Percentiles rank a stretch among this genome's conserved stretches.
phyloP scores from a whole-genome alignment of 2,329 filamentous ascomycete species.

The Talaromyces amestolkiae region DNA sequence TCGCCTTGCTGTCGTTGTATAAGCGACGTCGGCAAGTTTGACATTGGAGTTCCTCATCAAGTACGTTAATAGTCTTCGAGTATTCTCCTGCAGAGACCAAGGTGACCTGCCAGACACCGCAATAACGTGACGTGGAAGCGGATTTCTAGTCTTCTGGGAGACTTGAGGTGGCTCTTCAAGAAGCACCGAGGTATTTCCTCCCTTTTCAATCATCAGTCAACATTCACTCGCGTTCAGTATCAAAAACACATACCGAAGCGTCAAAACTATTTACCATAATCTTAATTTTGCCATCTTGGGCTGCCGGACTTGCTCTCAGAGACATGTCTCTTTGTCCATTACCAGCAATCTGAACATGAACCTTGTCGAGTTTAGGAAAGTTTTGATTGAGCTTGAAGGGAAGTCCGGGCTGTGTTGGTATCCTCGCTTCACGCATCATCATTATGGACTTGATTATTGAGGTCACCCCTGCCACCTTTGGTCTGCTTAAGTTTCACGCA shows the following conservation, averaged over 20 bases:
- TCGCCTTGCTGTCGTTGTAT: background rate
- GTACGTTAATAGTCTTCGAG: background rate
- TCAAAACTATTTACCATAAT: background rate
- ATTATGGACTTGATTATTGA: background rate
- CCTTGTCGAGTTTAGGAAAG: background rate
- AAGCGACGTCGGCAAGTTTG: background rate
- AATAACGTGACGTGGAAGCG: no score
- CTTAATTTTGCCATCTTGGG: background rate
- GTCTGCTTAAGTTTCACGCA: no score
- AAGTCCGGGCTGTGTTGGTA: background rate
- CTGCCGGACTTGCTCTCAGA: no score
- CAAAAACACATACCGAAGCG: background rate
- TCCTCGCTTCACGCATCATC: background rate
- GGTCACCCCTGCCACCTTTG: background rate
- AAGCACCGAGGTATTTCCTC: background rate
- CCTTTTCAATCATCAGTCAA: no score
- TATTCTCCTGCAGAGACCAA: no score
- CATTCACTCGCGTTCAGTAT: no score
- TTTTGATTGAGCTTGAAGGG: background rate
- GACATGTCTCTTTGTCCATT: no score
- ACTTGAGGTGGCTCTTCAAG: background rate
- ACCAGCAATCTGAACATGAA: background rate
- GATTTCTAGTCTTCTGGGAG: background rate
- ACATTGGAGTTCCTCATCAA: background rate
- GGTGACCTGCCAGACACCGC: no score